Evolutionary conservation across 495 filamentous ascomycete species (phyloP), one percentile per base, ranked within the genome.

Genomic region (Endocarpon pusillum): DNA sequence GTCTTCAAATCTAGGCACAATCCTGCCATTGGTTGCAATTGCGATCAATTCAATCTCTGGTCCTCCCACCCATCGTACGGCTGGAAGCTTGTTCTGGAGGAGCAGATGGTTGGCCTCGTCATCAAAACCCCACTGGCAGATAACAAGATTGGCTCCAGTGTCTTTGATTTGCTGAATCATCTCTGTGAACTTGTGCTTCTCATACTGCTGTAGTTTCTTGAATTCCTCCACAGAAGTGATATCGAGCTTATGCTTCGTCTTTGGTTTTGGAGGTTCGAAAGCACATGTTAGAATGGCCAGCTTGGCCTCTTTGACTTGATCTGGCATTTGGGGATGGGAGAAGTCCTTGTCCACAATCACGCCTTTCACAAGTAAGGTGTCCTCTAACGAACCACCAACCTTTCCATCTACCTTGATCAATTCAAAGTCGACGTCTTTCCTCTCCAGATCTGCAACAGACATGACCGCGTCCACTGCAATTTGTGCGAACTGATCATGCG

Each of bases 281-380:
- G 89, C 85, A 53, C 89, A 99, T 27, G 89, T 99, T 29, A 99
- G 64, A 46, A 99, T 96, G 25, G 89, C 89, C 47, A 99, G 68
- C 61, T 94, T 96, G 45, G 91, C 89, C 58, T 99, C 81, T 35
- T 60, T 65, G 34, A 99, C 87, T 55, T 93, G 79, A 33, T 75
- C 75, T 19, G 89, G 89, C 89, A 99, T 99, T 55, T 99, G 89
- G 11, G 89, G 91, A 57, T 99, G 89, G 21, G 89, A 99, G 63
- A 99, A 96, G 55, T 99, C 89, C 62, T 99, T 99, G 67, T 99
- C 89, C 49, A 99, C 70, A 49, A 99, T 89, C 25, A 99, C 89
- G 54, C 89, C 89, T 59, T 94, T 85, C 36, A 99, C 86, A 22
- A 99, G 72, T 17, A 94, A 53, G 3, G 85, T 78, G 52, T 99